Evolutionary conservation across 345 rosid species (phyloP), one percentile per base, ranked within the genome.

Genomic region (Acer yangbiense): DNA sequence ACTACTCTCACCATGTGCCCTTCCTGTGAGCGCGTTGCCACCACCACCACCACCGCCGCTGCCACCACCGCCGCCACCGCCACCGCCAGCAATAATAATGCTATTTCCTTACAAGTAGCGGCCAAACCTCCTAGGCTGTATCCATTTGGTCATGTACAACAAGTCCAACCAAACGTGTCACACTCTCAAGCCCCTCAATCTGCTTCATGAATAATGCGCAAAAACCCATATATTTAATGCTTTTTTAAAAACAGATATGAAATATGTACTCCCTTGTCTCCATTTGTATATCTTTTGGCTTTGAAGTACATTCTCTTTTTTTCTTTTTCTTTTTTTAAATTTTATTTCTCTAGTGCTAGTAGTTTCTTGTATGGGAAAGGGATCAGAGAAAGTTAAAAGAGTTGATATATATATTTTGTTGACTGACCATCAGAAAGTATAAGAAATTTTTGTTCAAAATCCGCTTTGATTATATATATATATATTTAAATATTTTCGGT

Each of bases 1-100:
- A 96, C 99, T 48, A 96, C 99, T 76, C 99, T 96, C 85, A 96
- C 99, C 66, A 96, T 96, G 97, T 96, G 99, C 77, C 99, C 99
- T 60, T 96, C 99, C 13, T 96, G 99, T 68, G 98, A 92, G 86
- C 95, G 98, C 65, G 95, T 93, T 10, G 90, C 93, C 79, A 85
- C 97, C 86, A 82, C 91, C 58, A 44, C 89, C 73, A 3, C 91
- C 41, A 25, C 27, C 1, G 27, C 27, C 1, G 27, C 27, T 1
- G 27, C 27, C 27, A 6, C 77, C 23, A 18, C 79, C 2, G 50
- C 76, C 0, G 43, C 69, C 2, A 57, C 76, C 0, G 43, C 69
- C 57, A 7, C 25, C 25, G 25, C 25, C 25, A 63, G 17, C 27
- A 77, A 8, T 9, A 43, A 50, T 13, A 50, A 50, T 50, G 55